Percentiles rank a stretch among this genome's conserved stretches.
Evolutionary conservation across 2,329 filamentous ascomycete genomes (phyloP).

Genomic region (Penicillium sp.): DNA sequence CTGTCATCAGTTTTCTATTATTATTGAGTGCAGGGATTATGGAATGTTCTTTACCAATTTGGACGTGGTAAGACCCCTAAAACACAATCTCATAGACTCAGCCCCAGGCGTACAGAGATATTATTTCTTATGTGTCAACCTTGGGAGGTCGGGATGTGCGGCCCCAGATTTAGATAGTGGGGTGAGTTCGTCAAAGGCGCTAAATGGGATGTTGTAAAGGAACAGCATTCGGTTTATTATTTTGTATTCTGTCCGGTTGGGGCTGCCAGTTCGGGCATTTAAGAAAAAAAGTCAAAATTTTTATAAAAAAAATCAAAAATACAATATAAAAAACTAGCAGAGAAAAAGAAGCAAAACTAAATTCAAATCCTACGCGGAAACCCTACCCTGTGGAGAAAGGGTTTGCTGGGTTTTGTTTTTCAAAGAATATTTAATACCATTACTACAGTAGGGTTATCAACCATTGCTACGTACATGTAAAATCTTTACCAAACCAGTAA

Average conservation of each 20-base stretch:
- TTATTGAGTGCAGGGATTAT: constrained; percentile 18
- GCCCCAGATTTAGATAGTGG: constrained; percentile 28
- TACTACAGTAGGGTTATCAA: no score
- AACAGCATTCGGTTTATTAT: not conserved
- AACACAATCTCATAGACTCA: not conserved
- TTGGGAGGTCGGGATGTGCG: constrained; percentile 19
- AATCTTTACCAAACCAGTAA: no score
- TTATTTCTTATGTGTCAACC: constrained; percentile 6
- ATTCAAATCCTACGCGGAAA: not conserved
- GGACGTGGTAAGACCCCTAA: constrained; percentile 5
- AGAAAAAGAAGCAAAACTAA: not conserved
- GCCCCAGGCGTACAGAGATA: not conserved
- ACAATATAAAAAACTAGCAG: not conserved
- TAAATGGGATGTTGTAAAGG: not conserved
- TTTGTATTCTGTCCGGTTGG: not conserved
- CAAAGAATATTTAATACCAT: no score
- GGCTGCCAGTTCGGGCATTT: constrained; percentile 1
- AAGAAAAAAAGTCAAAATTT: not conserved
- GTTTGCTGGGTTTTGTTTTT: no score
- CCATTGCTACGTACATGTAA: no score
- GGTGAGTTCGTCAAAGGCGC: not conserved
- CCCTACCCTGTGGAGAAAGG: no score
- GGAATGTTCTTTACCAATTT: constrained; percentile 18
- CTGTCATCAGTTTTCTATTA: not conserved
- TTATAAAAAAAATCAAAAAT: not conserved